A percentile compares a stretch with the other conserved stretches of the same genome.
phyloP scores from a whole-genome alignment of 192 early-diverging fungal genomes.

The Chytriomyces confervae region DNA sequence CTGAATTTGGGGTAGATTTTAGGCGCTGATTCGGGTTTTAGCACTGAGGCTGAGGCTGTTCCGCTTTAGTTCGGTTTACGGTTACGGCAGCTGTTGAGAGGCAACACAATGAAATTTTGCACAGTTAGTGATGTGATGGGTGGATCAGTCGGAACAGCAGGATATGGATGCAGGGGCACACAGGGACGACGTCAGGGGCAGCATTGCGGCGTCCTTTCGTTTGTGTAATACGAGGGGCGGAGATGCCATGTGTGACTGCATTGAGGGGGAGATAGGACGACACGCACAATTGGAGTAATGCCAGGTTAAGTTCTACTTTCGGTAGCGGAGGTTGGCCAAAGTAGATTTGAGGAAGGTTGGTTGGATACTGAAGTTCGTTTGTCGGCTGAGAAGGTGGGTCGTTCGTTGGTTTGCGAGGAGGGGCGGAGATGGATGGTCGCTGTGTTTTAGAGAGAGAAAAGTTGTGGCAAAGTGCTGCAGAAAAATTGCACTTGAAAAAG shows the following conservation, averaged over 20 bases:
- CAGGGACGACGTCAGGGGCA: neutral
- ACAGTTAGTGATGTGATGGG: neutral
- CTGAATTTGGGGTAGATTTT: slow-evolving; percentile 19
- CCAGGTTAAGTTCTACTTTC: neutral
- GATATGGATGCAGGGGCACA: neutral
- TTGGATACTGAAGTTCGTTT: neutral
- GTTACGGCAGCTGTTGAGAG: neutral
- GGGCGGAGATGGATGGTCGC: neutral
- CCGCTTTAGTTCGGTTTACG: neutral
- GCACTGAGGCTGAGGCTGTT: neutral
- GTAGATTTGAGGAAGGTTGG: neutral
- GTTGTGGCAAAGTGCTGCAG: neutral
- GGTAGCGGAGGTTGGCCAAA: neutral
- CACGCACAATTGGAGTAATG: neutral
- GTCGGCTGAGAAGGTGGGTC: neutral
- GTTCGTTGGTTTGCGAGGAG: neutral
- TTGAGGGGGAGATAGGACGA: neutral
- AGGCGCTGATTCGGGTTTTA: neutral
- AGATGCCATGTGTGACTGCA: neutral
- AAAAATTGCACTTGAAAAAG: neutral
- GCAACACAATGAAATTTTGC: too few relatives aligned
- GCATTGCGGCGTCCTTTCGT: neutral
- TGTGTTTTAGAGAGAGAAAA: neutral
- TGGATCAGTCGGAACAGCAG: neutral
- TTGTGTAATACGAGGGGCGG: neutral